phyloP scores from a whole-genome alignment of 164 flowering plant genomes.

The Chimonanthus salicifolius region DNA sequence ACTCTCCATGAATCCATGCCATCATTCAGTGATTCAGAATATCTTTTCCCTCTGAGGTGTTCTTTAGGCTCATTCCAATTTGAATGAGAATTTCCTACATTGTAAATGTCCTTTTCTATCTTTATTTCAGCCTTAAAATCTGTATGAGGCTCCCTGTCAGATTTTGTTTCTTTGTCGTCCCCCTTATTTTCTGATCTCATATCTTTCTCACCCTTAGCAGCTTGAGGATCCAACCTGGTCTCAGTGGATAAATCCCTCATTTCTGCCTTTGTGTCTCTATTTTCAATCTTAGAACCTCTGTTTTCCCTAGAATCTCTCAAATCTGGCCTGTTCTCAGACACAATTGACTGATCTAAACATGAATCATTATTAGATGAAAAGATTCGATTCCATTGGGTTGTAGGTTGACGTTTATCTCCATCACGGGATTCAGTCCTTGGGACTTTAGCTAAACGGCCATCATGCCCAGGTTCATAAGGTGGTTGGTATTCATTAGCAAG shows the following conservation, averaged over 20 bases:
- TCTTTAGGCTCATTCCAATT: constrained; percentile 54
- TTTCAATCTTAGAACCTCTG: constrained; percentile 45
- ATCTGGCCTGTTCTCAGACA: constrained; percentile 52
- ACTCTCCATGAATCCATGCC: constrained; percentile 40
- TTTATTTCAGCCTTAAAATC: constrained; percentile 50
- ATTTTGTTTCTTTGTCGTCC: constrained; percentile 52
- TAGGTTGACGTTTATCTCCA: constrained; percentile 54
- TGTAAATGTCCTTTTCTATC: constrained; percentile 40
- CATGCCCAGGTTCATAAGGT: constrained; percentile 40
- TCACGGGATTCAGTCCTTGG: constrained; percentile 60
- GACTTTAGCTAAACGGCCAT: constrained; percentile 51
- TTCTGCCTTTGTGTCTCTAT: constrained; percentile 44
- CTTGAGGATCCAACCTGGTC: constrained; percentile 40
- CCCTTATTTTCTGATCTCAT: constrained; percentile 34
- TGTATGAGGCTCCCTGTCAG: constrained; percentile 42
- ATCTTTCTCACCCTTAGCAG: constrained; percentile 49
- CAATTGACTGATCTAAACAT: constrained; percentile 31
- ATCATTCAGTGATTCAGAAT: constrained; percentile 39
- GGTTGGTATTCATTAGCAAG: constrained; percentile 35
- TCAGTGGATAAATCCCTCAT: constrained; percentile 38
- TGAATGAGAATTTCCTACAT: constrained; percentile 23
- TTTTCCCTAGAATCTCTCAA: constrained; percentile 51
- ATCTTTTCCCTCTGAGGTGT: constrained; percentile 47
- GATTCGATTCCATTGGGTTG: constrained; percentile 37
- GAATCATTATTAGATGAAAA: constrained; percentile 41